A percentile compares a stretch with the other conserved stretches of the same genome.
Evolutionary conservation across 2,329 filamentous ascomycete genomes (phyloP).

Genomic region (Talaromyces sp.): DNA sequence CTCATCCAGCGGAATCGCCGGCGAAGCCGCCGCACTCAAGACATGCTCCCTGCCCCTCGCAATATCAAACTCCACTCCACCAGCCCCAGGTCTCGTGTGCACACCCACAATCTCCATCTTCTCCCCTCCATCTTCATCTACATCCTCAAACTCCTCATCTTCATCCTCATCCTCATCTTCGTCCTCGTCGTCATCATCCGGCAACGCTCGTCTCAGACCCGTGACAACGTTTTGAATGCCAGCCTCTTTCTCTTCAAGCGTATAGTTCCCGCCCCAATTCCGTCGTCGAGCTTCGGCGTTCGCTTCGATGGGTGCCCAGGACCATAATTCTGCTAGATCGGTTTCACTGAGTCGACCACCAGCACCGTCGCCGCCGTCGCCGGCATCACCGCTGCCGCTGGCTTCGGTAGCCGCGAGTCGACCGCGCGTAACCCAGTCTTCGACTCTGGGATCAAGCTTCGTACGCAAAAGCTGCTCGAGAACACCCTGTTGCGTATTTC

Average conservation of each 20-base stretch:
- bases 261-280: constrained; percentile 66
- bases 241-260: constrained; percentile 64
- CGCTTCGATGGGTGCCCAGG: constrained; percentile 52
- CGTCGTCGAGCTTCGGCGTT: constrained; percentile 46
- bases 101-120: constrained; percentile 45
- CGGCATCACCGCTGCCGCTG: neutral
- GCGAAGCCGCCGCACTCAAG: constrained; percentile 26
- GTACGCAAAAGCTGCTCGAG: constrained; percentile 73
- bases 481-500: constrained; percentile 60
- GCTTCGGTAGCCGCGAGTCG: constrained; percentile 42
- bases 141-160: constrained; percentile 46
- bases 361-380: neutral
- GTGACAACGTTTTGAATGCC: constrained; percentile 71
- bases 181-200: constrained; percentile 54
- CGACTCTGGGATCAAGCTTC: constrained; percentile 75
- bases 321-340: constrained; percentile 62
- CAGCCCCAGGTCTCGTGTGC: constrained; percentile 33
- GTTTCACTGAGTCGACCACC: constrained; percentile 40
- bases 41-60: constrained; percentile 28
- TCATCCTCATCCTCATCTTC: constrained; percentile 56
- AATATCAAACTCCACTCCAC: constrained; percentile 37
- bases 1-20: constrained; percentile 46
- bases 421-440: constrained; percentile 68
- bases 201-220: constrained; percentile 60
- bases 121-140: constrained; percentile 25